Evolutionary conservation across 2,329 filamentous ascomycete species (phyloP).

Genomic region (Arthroderma sp.): DNA sequence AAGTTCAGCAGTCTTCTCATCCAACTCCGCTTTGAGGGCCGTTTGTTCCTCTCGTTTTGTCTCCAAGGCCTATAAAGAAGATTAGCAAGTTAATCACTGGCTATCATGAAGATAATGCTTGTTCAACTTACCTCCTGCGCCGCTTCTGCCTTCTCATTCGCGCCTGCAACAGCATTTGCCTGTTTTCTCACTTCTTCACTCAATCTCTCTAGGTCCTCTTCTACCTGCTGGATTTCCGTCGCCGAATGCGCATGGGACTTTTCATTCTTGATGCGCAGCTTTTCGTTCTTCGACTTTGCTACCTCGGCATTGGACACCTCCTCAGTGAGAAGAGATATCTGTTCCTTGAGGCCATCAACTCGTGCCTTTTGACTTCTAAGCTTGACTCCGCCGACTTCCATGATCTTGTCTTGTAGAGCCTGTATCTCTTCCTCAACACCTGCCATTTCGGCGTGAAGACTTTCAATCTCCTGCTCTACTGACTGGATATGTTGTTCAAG

Average conservation of each 20-base stretch:
- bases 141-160: conserved; percentile 61
- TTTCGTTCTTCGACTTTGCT: conserved; percentile 82
- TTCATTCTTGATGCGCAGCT: conserved; percentile 74
- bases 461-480: conserved; percentile 64
- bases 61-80: conserved; percentile 44
- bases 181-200: conserved; percentile 69
- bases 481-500: conserved; percentile 67
- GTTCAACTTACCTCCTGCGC: conserved; percentile 49
- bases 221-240: conserved; percentile 61
- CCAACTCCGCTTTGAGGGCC: conserved; percentile 68
- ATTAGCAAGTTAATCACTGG: conserved; percentile 1
- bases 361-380: conserved; percentile 79
- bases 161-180: conserved; percentile 57
- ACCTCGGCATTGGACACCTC: conserved; percentile 78
- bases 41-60: conserved; percentile 70
- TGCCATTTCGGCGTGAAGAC: conserved; percentile 70
- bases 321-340: conserved; percentile 68
- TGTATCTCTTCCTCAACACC: conserved; percentile 91
- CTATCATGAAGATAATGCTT: background rate
- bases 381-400: conserved; percentile 92
- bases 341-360: conserved; percentile 77
- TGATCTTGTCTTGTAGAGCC: conserved; percentile 85
- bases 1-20: conserved; percentile 71
- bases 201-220: conserved; percentile 61
- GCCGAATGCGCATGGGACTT: conserved; percentile 68